These are phyloP conservation scores for Hypericum androsaemum DNA, from an alignment of 345 rosid species.

Conservation along the genomic window DNA sequence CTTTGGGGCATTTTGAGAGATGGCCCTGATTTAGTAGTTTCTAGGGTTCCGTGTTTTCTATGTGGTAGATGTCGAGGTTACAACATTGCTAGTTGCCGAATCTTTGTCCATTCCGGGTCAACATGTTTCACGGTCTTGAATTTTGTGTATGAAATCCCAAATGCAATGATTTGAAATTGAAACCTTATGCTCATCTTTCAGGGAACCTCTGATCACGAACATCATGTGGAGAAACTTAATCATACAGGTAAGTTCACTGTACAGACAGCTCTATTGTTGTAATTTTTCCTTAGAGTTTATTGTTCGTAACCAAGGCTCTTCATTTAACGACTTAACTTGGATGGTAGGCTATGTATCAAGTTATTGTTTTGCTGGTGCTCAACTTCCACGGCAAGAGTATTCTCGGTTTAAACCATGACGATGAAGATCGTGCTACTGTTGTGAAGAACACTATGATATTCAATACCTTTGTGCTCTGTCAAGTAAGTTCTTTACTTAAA, in stretches of 20 bases:
- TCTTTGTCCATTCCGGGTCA: too few species aligned
- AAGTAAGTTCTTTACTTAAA: conserved; percentile 21
- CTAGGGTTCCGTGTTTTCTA: too few species aligned
- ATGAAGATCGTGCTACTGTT: conserved; percentile 37
- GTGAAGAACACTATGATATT: conserved; percentile 18
- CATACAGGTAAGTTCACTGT: conserved; percentile 44
- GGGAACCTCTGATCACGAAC: conserved; percentile 19
- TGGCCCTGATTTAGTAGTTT: too few species aligned
- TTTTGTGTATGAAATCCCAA: too few species aligned
- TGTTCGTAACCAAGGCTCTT: neutral
- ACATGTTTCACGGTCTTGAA: too few species aligned
- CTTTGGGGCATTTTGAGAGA: too few species aligned
- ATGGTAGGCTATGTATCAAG: conserved; percentile 20
- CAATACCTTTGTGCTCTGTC: conserved; percentile 23
- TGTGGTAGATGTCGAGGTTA: too few species aligned
- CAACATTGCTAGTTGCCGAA: too few species aligned
- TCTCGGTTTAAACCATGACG: conserved; percentile 17
- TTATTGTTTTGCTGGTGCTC: conserved; percentile 10
- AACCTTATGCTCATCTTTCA: conserved; percentile 11
- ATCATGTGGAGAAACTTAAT: conserved; percentile 26
- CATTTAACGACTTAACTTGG: conserved; percentile 6
- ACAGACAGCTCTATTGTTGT: conserved; percentile 4
- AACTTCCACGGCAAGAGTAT: conserved; percentile 20
- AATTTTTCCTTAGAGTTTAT: neutral
- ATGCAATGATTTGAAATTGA: too few species aligned